Evolutionary conservation across 768 basidiomycete species (phyloP).

Genomic region (Crassisporium funariophilum): DNA sequence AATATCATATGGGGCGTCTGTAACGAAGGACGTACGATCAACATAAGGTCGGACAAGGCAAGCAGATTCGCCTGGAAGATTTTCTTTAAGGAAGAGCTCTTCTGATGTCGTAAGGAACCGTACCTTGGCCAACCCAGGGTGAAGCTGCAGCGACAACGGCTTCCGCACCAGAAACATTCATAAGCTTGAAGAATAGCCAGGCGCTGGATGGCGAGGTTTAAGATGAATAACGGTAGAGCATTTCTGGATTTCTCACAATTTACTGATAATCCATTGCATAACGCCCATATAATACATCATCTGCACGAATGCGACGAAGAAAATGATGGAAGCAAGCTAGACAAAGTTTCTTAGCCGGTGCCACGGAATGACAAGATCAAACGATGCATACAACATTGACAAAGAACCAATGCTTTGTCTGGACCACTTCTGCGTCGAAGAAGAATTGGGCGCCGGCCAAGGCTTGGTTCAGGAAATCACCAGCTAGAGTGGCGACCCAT

Average conservation of each 20-base stretch:
- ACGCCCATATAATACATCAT: constrained; percentile 90
- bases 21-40: constrained; percentile 43
- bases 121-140: constrained; percentile 87
- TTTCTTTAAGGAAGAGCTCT: not conserved
- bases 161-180: constrained; percentile 90
- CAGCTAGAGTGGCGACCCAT: constrained; percentile 79
- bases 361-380: constrained; percentile 22
- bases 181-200: constrained; percentile 87
- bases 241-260: constrained; percentile 75
- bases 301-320: constrained; percentile 92
- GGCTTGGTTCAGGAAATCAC: constrained; percentile 76
- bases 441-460: constrained; percentile 79
- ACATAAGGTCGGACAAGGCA: constrained; percentile 85
- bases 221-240: constrained; percentile 5
- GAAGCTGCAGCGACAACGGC: constrained; percentile 90
- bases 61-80: constrained; percentile 65
- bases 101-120: constrained; percentile 8
- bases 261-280: constrained; percentile 91
- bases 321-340: constrained; percentile 79
- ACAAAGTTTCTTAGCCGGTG: constrained; percentile 9
- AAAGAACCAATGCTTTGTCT: constrained; percentile 84
- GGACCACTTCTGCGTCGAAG: constrained; percentile 66
- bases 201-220: constrained; percentile 61
- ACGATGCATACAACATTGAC: constrained; percentile 68
- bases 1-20: not conserved